Percentiles rank a stretch among this genome's conserved stretches.
Evolutionary conservation across 176 grass and related monocot species (phyloP).

Genomic region (Urochloa ruziziensis): DNA sequence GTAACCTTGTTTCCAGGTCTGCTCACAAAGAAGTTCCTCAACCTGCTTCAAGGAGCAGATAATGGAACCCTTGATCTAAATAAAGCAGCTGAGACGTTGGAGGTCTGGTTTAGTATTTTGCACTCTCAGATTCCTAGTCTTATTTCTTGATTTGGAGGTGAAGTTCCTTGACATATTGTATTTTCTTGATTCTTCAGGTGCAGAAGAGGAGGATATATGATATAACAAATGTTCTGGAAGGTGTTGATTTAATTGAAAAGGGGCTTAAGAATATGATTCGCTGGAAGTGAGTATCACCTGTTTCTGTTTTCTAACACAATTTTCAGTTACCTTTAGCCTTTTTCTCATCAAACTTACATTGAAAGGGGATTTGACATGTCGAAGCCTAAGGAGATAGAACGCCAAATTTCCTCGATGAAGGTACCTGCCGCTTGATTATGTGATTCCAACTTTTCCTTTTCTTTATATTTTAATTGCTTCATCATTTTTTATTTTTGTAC

Average conservation of each 20-base stretch:
- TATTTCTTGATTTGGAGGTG: neutral
- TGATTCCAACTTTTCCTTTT: constrained; percentile 11
- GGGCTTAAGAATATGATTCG: constrained; percentile 77
- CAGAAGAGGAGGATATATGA: constrained; percentile 99
- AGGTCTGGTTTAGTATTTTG: constrained; percentile 51
- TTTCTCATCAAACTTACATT: constrained; percentile 36
- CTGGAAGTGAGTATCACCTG: constrained; percentile 74
- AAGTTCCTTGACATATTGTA: constrained; percentile 10
- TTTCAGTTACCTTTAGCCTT: constrained; percentile 5
- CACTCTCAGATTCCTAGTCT: neutral
- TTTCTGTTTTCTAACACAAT: constrained; percentile 23
- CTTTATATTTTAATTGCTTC: neutral
- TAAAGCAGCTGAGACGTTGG: constrained; percentile 77
- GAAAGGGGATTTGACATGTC: constrained; percentile 83
- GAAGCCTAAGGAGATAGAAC: constrained; percentile 70
- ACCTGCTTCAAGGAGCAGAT: constrained; percentile 71
- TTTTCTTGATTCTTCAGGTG: constrained; percentile 57
- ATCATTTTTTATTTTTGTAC: neutral
- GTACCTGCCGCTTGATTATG: constrained; percentile 30
- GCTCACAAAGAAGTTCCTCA: constrained; percentile 92
- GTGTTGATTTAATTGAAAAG: constrained; percentile 93
- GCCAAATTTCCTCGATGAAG: constrained; percentile 67
- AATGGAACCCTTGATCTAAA: constrained; percentile 96
- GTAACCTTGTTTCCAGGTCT: constrained; percentile 56
- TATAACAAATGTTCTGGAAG: constrained; percentile 99